Evolutionary conservation across 2,329 filamentous ascomycete species (phyloP).

Genomic region (Neophaeococcomyces aloes): DNA sequence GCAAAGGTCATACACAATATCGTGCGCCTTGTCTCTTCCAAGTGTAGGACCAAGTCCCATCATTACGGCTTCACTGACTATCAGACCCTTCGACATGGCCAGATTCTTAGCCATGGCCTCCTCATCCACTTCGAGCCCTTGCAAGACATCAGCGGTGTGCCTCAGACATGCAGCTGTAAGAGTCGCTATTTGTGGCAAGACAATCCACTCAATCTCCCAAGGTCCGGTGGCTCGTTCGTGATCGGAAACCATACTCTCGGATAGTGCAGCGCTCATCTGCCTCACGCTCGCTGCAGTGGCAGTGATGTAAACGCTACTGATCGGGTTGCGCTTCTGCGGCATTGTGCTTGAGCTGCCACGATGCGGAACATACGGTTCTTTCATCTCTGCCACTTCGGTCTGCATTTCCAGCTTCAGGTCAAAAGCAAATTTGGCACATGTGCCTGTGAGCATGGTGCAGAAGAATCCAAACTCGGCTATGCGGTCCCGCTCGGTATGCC

Average conservation of each 20-base stretch:
- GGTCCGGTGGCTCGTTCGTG: slow-evolving; percentile 49
- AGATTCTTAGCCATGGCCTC: slow-evolving; percentile 43
- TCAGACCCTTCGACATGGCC: slow-evolving; percentile 42
- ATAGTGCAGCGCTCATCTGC: slow-evolving; percentile 41
- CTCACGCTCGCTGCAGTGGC: slow-evolving; percentile 45
- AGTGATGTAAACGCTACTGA: slow-evolving; percentile 47
- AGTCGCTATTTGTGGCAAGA: slow-evolving; percentile 45
- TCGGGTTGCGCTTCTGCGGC: slow-evolving; percentile 51
- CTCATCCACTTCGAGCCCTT: slow-evolving; percentile 42
- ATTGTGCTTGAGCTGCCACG: slow-evolving; percentile 46
- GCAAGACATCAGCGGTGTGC: slow-evolving; percentile 45
- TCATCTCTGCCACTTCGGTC: slow-evolving; percentile 45
- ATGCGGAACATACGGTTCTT: slow-evolving; percentile 46
- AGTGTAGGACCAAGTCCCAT: slow-evolving; percentile 44
- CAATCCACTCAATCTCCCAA: slow-evolving; percentile 51
- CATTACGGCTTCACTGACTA: slow-evolving; percentile 50
- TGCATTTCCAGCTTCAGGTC: slow-evolving; percentile 50
- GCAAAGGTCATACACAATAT: slow-evolving; percentile 47
- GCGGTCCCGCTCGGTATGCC: slow-evolving; percentile 20
- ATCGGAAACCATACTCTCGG: slow-evolving; percentile 49
- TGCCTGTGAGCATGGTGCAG: slow-evolving; percentile 17
- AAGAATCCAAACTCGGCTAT: slow-evolving; percentile 19
- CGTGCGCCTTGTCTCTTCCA: slow-evolving; percentile 46
- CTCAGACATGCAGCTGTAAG: slow-evolving; percentile 43
- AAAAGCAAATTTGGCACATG: slow-evolving; percentile 40